A percentile compares a stretch with the other conserved stretches of the same genome.
phyloP scores from a whole-genome alignment of 352 stramenopile genomes.

The Plasmopara halstedii region DNA sequence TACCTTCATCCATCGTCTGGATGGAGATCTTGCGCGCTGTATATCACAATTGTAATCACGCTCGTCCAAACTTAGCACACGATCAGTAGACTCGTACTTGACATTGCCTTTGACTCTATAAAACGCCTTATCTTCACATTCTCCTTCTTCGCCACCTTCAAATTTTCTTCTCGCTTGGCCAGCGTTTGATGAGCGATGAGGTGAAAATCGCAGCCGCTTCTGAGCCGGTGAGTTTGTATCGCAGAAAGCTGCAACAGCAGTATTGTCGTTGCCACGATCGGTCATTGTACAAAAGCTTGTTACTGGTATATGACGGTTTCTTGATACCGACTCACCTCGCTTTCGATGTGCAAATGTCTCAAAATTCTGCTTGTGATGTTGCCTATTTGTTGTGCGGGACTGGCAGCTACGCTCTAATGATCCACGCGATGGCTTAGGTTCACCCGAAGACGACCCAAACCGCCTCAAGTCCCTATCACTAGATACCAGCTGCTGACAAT shows the following conservation, averaged over 20 bases:
- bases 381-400: constrained; percentile 14
- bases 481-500: background rate
- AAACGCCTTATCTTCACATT: background rate
- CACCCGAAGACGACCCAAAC: constrained; percentile 5
- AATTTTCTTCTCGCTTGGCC: background rate
- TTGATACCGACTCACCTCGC: background rate
- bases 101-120: background rate
- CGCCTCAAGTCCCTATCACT: constrained; percentile 1
- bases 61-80: background rate
- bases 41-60: background rate
- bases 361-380: constrained; percentile 2
- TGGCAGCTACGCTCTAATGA: constrained; percentile 8
- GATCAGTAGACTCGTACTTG: background rate
- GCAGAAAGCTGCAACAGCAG: background rate
- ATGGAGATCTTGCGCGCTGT: constrained; percentile 2
- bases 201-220: constrained; percentile 7
- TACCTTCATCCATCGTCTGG: constrained; percentile 5
- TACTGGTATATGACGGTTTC: background rate
- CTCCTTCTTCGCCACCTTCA: background rate
- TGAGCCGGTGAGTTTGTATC: background rate
- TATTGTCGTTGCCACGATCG: background rate
- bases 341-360: constrained; percentile 1
- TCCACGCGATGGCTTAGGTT: constrained; percentile 8
- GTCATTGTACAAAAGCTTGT: background rate
- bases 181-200: constrained; percentile 1